phyloP scores from a whole-genome alignment of 768 basidiomycete species.

The Phaffia tasmanica region DNA sequence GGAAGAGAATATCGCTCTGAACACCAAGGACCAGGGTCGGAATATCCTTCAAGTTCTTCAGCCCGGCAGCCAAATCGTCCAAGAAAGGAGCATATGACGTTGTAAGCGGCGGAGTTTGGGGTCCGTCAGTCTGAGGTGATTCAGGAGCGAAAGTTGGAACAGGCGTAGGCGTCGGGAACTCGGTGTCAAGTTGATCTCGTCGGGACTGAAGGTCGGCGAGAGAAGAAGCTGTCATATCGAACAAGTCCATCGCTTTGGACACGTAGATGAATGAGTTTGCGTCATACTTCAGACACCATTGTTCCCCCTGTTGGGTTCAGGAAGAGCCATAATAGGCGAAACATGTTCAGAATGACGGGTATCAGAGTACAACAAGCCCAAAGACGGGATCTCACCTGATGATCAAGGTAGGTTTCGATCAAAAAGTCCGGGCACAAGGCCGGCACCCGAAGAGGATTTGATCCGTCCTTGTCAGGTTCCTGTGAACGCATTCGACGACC shows the following conservation, averaged over 20 bases:
- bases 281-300: slow-evolving; percentile 97
- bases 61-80: slow-evolving; percentile 62
- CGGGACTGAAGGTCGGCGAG: slow-evolving; percentile 50
- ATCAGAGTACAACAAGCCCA: background rate
- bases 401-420: slow-evolving; percentile 97
- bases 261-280: slow-evolving; percentile 98
- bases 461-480: slow-evolving; percentile 25
- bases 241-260: slow-evolving; percentile 98
- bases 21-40: slow-evolving; percentile 84
- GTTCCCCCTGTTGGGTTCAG: slow-evolving; percentile 55
- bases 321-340: background rate
- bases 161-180: slow-evolving; percentile 30
- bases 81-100: slow-evolving; percentile 50
- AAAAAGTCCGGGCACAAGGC: slow-evolving; percentile 92
- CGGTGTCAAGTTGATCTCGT: slow-evolving; percentile 29
- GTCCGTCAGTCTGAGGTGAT: background rate
- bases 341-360: background rate
- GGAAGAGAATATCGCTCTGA: slow-evolving; percentile 92
- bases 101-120: slow-evolving; percentile 7
- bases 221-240: slow-evolving; percentile 78
- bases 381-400: slow-evolving; percentile 46
- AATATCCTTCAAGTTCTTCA: slow-evolving; percentile 60
- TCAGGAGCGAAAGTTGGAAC: slow-evolving; percentile 32
- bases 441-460: slow-evolving; percentile 42
- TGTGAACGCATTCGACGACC: slow-evolving; percentile 48